These are phyloP conservation scores for Panus rudis DNA, from an alignment of 768 basidiomycete species.

Conservation along the genomic window DNA sequence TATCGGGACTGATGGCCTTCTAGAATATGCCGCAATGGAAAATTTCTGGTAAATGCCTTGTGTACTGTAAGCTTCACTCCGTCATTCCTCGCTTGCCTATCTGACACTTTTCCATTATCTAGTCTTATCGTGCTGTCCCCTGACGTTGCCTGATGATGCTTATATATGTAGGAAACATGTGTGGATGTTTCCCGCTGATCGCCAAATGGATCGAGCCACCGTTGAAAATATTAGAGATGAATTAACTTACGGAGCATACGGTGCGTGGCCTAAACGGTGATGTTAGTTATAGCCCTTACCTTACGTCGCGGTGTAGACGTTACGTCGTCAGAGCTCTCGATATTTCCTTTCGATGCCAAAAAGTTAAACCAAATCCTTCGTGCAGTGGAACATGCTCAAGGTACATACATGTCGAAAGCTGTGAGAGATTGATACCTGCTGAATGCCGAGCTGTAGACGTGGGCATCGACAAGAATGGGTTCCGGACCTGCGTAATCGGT, in stretches of 20 bases:
- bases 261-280: no score
- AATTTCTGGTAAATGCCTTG: conserved; percentile 6
- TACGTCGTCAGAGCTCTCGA: conserved; percentile 1
- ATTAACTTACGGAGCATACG: conserved; percentile 8
- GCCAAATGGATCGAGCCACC: neutral
- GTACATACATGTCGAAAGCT: conserved; percentile 1
- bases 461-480: no score
- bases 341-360: conserved; percentile 9
- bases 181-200: conserved; percentile 15
- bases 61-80: neutral
- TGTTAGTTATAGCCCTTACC: no score
- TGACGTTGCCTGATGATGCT: neutral
- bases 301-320: neutral
- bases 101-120: neutral
- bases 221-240: conserved; percentile 5
- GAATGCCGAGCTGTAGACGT: no score
- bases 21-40: neutral
- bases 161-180: conserved; percentile 14
- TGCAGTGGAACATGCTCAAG: conserved; percentile 2
- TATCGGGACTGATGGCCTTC: no score
- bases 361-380: neutral
- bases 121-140: neutral
- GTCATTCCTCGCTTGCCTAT: neutral
- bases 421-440: no score
- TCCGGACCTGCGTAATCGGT: neutral